Evolutionary conservation across 495 filamentous ascomycete species (phyloP), one percentile per base, ranked within the genome.

Genomic region (Lichenothelia convexa): DNA sequence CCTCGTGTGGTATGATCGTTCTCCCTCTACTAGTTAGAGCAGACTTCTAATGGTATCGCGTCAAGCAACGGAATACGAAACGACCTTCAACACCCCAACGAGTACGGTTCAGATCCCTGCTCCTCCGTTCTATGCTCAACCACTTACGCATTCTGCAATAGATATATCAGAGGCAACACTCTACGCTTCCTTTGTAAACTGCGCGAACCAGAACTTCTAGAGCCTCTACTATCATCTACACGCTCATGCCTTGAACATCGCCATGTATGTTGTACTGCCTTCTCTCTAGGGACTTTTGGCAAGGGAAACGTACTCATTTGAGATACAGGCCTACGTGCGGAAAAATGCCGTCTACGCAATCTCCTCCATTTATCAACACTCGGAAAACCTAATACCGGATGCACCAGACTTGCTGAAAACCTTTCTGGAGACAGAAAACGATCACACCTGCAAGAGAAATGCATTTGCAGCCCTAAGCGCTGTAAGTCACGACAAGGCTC

Each of bases 341-440:
- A 99, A 99, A 65, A 95, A 93, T 51, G 87, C 91, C 12, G 85
- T 93, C 4, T 93, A 85, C 57, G 91, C 89, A 21, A 70, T 99
- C 31, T 72, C 87, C 11, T 91, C 87, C 29, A 93, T 99, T 47
- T 84, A 74, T 64, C 75, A 79, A 45, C 84, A 93, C 60, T 87
- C 82, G 18, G 85, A 89, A 40, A 71, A 75, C 38, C 65, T 99
- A 24, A 92, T 99, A 43, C 91, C 91, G 30, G 91, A 99, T 56
- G 91, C 87, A 6, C 78, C 91, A 21, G 91, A 99, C 43, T 70
- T 95, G 30, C 75, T 99, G 37, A 72, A 82, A 39, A 75, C 70
- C 0, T 95, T 95, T 67, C 70, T 99, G 31, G 83, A 87, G 41
- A 67, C 70, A 27, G 91, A 99, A 60, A 93, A 70, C 44, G 91